A percentile compares a stretch with the other conserved stretches of the same genome.
Conservation (phyloP, 2,329 filamentous ascomycete species). For the Trichocomaceae sp. region DNA sequence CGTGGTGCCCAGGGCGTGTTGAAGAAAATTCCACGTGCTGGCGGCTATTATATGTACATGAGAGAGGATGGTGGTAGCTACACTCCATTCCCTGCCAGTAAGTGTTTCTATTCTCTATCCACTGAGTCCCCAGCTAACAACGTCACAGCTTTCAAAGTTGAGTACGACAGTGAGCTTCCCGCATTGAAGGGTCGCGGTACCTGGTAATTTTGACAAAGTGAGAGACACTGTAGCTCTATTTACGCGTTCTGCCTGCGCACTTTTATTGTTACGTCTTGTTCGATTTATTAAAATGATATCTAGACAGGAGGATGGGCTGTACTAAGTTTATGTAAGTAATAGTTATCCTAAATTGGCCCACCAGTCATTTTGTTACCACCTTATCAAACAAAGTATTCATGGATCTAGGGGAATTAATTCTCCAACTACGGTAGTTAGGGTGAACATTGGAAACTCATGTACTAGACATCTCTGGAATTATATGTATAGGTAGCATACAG, state of each 20-base stretch:
- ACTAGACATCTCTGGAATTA: no score
- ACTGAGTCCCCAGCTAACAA: constrained; percentile 16
- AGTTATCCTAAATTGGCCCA: neutral
- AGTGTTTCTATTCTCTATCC: constrained; percentile 15
- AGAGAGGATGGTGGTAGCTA: constrained; percentile 58
- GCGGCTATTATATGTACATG: constrained; percentile 56
- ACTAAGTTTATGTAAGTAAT: neutral
- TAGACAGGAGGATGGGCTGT: neutral
- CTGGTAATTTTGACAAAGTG: neutral
- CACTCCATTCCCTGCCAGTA: constrained; percentile 46
- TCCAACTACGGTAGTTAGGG: no score
- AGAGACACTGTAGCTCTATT: neutral
- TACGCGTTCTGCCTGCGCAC: neutral
- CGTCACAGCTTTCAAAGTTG: constrained; percentile 37
- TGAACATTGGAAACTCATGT: no score
- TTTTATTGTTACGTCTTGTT: neutral
- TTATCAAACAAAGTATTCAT: no score
- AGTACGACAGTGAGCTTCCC: constrained; percentile 36
- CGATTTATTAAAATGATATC: neutral
- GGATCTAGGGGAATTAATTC: no score
- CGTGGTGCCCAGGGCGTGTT: constrained; percentile 59
- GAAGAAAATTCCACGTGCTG: constrained; percentile 55
- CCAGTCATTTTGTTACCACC: neutral
- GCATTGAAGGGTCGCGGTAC: constrained; percentile 8
- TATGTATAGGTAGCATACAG: no score